phyloP scores from a whole-genome alignment of 2,329 filamentous ascomycete genomes.

The Fusarium sp. region DNA sequence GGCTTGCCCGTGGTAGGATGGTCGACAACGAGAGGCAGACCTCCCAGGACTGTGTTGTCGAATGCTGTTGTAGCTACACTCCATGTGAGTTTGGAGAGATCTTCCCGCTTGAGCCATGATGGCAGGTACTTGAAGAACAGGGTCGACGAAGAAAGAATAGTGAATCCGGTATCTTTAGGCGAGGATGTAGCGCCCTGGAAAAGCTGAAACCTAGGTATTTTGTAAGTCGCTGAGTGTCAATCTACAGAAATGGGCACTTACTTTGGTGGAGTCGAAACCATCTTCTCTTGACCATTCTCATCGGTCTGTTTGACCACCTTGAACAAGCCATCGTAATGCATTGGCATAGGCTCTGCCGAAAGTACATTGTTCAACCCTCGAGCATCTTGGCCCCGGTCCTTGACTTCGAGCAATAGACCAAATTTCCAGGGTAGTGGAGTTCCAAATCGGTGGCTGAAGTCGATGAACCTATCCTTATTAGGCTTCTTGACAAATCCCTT shows the following conservation, averaged over 20 bases:
- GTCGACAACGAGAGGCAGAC: constrained; percentile 56
- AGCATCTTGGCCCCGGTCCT: constrained; percentile 57
- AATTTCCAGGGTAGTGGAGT: constrained; percentile 64
- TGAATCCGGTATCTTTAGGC: constrained; percentile 63
- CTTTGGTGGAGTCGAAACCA: constrained; percentile 56
- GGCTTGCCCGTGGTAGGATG: constrained; percentile 59
- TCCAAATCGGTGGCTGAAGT: constrained; percentile 60
- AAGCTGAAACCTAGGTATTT: constrained; percentile 57
- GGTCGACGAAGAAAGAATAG: constrained; percentile 64
- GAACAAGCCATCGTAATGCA: constrained; percentile 68
- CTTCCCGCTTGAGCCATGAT: constrained; percentile 48
- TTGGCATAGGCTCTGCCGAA: constrained; percentile 66
- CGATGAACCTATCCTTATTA: constrained; percentile 57
- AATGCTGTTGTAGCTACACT: constrained; percentile 61
- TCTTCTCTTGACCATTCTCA: constrained; percentile 53
- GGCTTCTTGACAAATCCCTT: constrained; percentile 62
- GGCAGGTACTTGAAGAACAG: constrained; percentile 61
- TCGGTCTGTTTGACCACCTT: constrained; percentile 58
- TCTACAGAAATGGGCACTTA: constrained; percentile 36
- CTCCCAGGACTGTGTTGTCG: constrained; percentile 54
- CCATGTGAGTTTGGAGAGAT: constrained; percentile 58
- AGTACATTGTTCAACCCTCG: constrained; percentile 63
- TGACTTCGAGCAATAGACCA: constrained; percentile 62
- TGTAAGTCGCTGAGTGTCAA: neutral
- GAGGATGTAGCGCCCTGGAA: constrained; percentile 60